Base-by-base conservation (phyloP, 148 eudicot species). In the Rhododendron williamsianum region DNA sequence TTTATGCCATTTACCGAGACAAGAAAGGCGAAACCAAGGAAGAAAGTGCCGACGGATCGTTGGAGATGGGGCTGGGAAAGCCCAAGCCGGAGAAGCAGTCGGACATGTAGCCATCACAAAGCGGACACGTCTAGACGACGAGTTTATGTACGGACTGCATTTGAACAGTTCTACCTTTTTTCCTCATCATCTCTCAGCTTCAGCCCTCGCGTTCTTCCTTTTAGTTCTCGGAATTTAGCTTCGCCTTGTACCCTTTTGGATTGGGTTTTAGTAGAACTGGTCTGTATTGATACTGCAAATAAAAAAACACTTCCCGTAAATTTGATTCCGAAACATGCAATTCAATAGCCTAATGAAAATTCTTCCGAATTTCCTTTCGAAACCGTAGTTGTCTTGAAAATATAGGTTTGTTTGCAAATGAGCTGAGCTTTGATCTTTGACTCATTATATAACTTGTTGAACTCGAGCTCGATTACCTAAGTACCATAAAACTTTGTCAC, bases 1-100 rank as follows among this genome's bases (percentile, higher is more conserved):
- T 82, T 96, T 96, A 96, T 84, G 90, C 89, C 80, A 92, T 93
- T 33, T 96, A 94, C 90, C 87, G 90, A 45, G 80, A 90, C 45
- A 90, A 89, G 48, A 84, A 90, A 36, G 91, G 69, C 6, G 84
- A 85, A 41, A 15, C 78, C 35, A 84, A 88, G 86, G 89, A 91
- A 87, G 18, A 76, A 1, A 19, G 73, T 13, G 84, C 38, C 1
- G 88, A 87, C 25, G 86, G 80, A 71, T 82, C 88, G 3, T 43
- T 91, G 58, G 94, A 94, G 87, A 87, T 91, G 93, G 93, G 93
- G 72, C 85, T 52, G 1, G 71, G 30, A 13, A 79, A 73, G 76
- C 76, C 27, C 19, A 3, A 12, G 23, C 78, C 38, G 36, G 6
- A 71, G 35, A 27, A 71, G 69, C 69, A 63, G 21, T 13, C 19